Base-by-base conservation (phyloP, 2,329 filamentous ascomycete species). In the Colletotrichum zoysiae region DNA sequence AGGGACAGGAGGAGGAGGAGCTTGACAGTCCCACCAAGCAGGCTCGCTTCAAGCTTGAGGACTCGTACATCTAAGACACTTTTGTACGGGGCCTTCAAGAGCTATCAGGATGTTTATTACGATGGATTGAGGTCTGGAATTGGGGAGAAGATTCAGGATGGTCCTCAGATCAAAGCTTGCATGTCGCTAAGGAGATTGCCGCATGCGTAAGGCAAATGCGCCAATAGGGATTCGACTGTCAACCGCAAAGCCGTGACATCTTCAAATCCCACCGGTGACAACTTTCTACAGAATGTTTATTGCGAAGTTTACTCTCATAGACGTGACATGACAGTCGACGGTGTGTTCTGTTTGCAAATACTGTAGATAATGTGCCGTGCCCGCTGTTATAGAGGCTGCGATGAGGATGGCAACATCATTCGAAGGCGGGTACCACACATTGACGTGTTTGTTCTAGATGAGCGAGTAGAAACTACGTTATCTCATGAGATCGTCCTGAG, bases 11-110 rank as follows among this genome's bases (percentile, higher is more conserved):
- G 1, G 46, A 74, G 11, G 55, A 65, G 14, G 33, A 65, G n/a
- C 5, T 20, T 5, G 40, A 46, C 2, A 12, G 53, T 2, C 38
- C 74, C 57, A 77, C 76, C 23, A 73, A 65, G 11, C 12, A 7
- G 18, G 20, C 16, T 8, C 3, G 9, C 11, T 3, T 51, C 44
- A 26, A 48, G 16, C 5, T 26, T 23, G 50, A 56, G 50, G 50
- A 42, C 38, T 20, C 53, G 20, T 3, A 5, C 1, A 26, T 64
- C 20, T 64, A 12, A 64, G 38, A 6, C 20, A 30, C 46, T 26
- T 8, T 9, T 23, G 4, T 5, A n/a, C 20, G 20, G 46, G 38
- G 26, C 26, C 14, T 46, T 42, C 9, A 14, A 6, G 14, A 35
- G 20, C n/a, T 14, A 14, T 18, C 2, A 5, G 9, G 3, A 23